Conservation (phyloP, 441 rosid species). For the Gossypium schwendimanii region DNA sequence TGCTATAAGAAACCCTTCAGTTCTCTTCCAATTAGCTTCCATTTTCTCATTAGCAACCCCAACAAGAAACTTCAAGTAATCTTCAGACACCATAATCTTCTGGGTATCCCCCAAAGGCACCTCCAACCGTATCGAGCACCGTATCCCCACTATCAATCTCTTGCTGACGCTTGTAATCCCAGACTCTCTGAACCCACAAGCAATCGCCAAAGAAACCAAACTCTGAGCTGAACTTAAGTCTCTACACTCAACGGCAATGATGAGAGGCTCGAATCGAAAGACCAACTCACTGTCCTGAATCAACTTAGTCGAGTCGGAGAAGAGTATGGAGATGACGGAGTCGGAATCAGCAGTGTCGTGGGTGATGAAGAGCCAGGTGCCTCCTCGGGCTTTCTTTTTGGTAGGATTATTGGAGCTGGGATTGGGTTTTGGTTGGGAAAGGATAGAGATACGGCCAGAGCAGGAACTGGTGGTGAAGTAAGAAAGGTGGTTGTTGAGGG, state of each 20-base stretch:
- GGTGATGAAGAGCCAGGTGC: slow-evolving; percentile 74
- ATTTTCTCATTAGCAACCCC: slow-evolving; percentile 76
- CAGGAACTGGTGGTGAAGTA: slow-evolving; percentile 93
- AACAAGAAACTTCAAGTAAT: slow-evolving; percentile 67
- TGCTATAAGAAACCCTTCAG: slow-evolving; percentile 48
- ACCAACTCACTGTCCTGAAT: slow-evolving; percentile 39
- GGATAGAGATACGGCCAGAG: slow-evolving; percentile 86
- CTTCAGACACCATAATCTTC: slow-evolving; percentile 45
- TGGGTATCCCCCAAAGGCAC: slow-evolving; percentile 66
- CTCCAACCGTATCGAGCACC: slow-evolving; percentile 82
- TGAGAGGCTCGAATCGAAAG: slow-evolving; percentile 83
- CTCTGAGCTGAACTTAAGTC: slow-evolving; percentile 56
- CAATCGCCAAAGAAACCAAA: slow-evolving; percentile 65
- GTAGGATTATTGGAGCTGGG: not conserved
- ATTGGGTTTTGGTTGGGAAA: slow-evolving; percentile 46
- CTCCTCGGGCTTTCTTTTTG: slow-evolving; percentile 74
- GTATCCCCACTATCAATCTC: slow-evolving; percentile 74
- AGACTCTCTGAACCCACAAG: slow-evolving; percentile 72
- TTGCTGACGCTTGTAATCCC: slow-evolving; percentile 71
- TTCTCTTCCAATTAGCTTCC: slow-evolving; percentile 72
- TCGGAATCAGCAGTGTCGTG: slow-evolving; percentile 60
- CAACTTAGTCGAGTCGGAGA: slow-evolving; percentile 24
- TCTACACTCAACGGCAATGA: slow-evolving; percentile 70
- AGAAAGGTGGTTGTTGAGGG: slow-evolving; percentile 59
- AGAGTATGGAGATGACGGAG: slow-evolving; percentile 46